phyloP scores from a whole-genome alignment of 2,329 filamentous ascomycete species.

The Penicillium oxalicum region DNA sequence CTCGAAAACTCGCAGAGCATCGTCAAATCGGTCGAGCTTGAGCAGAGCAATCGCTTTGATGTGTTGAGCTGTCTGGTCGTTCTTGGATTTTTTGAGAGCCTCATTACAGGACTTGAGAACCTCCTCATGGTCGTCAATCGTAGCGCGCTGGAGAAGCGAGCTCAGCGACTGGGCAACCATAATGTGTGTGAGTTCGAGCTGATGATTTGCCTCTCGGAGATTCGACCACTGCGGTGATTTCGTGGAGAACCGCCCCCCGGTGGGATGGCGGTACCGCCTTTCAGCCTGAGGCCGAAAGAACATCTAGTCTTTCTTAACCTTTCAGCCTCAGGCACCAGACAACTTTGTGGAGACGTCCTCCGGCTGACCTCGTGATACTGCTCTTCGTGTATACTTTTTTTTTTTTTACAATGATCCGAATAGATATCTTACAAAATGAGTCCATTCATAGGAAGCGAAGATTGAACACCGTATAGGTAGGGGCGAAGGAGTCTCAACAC shows the following conservation, averaged over 20 bases:
- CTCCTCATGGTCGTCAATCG: conserved; percentile 58
- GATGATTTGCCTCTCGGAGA: neutral
- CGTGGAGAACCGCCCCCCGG: neutral
- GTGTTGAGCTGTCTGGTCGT: conserved; percentile 52
- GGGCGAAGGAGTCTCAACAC: too few relatives aligned
- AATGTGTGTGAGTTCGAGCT: conserved; percentile 13
- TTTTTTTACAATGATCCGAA: too few relatives aligned
- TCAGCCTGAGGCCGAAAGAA: neutral
- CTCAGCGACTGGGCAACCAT: conserved; percentile 45
- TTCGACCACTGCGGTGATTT: neutral
- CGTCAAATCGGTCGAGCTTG: conserved; percentile 59
- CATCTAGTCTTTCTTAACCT: neutral
- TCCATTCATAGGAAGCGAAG: too few relatives aligned
- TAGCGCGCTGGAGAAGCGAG: conserved; percentile 51
- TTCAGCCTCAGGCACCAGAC: neutral
- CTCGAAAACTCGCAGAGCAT: conserved; percentile 53
- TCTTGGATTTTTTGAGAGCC: conserved; percentile 52
- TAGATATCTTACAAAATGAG: too few relatives aligned
- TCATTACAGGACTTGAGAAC: conserved; percentile 54
- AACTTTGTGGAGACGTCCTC: too few relatives aligned
- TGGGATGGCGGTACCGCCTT: neutral
- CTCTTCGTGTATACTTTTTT: too few relatives aligned
- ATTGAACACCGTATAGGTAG: too few relatives aligned
- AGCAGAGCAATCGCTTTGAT: conserved; percentile 55
- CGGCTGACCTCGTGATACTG: too few relatives aligned